Percentiles rank a stretch among this genome's conserved stretches.
Evolutionary conservation across 83 land plant genomes (phyloP).

Genomic region (Isoetes engelmannii): DNA sequence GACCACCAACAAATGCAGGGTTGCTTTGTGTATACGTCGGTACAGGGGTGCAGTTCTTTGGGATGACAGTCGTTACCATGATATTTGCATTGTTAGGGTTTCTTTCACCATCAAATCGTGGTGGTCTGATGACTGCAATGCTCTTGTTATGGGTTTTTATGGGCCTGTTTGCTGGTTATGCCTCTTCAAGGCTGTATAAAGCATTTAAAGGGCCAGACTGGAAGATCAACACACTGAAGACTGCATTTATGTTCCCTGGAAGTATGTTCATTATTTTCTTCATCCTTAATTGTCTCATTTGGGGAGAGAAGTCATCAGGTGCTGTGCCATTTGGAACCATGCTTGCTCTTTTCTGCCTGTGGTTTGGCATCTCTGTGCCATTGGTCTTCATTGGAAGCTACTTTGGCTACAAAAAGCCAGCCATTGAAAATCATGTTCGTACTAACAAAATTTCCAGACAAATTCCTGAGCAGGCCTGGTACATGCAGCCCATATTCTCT

Average conservation of each 20-base stretch:
- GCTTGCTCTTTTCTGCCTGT: constrained; percentile 11
- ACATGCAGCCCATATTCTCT: constrained; percentile 18
- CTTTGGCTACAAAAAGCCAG: constrained; percentile 11
- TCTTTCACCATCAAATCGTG: constrained; percentile 56
- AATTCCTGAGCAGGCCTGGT: constrained; percentile 10
- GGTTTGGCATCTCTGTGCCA: constrained; percentile 18
- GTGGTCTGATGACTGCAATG: constrained; percentile 64
- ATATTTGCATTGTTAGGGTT: constrained; percentile 51
- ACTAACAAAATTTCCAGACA: constrained; percentile 12
- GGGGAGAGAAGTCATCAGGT: constrained; percentile 16
- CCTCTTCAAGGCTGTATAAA: constrained; percentile 33
- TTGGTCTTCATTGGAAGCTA: constrained; percentile 13
- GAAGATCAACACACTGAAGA: constrained; percentile 11
- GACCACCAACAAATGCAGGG: constrained; percentile 45
- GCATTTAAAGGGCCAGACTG: constrained; percentile 11
- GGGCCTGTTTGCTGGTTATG: constrained; percentile 54
- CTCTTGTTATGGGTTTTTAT: constrained; percentile 55
- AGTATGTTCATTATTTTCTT: constrained; percentile 1
- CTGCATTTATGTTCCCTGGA: constrained; percentile 13
- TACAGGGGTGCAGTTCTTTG: constrained; percentile 54
- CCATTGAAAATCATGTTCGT: constrained; percentile 8
- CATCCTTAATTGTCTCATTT: constrained; percentile 1
- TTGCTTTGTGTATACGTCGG: constrained; percentile 50
- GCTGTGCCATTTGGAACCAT: constrained; percentile 12
- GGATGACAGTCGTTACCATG: constrained; percentile 58